Conservation (phyloP, 1,284 basidiomycete genomes). For the Phlebopus sp. region DNA sequence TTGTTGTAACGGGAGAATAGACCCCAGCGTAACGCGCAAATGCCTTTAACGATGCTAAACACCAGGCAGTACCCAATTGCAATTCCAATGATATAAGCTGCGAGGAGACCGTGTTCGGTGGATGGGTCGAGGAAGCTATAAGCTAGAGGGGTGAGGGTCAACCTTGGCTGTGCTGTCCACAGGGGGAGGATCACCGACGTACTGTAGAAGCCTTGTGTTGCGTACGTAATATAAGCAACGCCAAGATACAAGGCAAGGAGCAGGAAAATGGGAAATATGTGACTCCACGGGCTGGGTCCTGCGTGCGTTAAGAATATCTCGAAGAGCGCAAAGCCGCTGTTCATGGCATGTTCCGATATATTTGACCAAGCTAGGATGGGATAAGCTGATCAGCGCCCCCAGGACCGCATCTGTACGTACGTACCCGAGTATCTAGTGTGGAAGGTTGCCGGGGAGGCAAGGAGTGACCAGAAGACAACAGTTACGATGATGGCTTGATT, state of each 20-base stretch:
- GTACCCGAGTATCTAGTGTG: constrained; percentile 36
- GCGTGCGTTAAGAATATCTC: constrained; percentile 57
- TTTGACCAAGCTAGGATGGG: constrained; percentile 51
- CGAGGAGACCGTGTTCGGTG: constrained; percentile 34
- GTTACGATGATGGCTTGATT: constrained; percentile 63
- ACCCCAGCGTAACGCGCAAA: constrained; percentile 34
- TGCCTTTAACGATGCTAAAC: constrained; percentile 41
- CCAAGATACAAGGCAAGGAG: constrained; percentile 58
- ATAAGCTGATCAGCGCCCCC: not conserved
- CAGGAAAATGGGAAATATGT: constrained; percentile 45
- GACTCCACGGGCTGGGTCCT: constrained; percentile 52
- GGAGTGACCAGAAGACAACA: constrained; percentile 62
- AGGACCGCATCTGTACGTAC: constrained; percentile 12
- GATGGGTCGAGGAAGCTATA: constrained; percentile 48
- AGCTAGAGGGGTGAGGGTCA: constrained; percentile 25
- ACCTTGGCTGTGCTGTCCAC: not conserved
- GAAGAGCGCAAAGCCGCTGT: constrained; percentile 53
- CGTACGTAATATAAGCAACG: constrained; percentile 62
- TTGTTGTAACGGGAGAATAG: constrained; percentile 13
- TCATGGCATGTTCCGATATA: constrained; percentile 61
- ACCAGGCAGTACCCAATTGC: constrained; percentile 43
- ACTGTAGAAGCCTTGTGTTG: constrained; percentile 63
- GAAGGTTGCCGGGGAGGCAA: constrained; percentile 45
- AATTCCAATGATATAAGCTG: constrained; percentile 58
- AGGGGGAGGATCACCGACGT: constrained; percentile 25